Evolutionary conservation across 306 rosid species (phyloP), one percentile per base, ranked within the genome.

Genomic region (Dalbergia cultrata): DNA sequence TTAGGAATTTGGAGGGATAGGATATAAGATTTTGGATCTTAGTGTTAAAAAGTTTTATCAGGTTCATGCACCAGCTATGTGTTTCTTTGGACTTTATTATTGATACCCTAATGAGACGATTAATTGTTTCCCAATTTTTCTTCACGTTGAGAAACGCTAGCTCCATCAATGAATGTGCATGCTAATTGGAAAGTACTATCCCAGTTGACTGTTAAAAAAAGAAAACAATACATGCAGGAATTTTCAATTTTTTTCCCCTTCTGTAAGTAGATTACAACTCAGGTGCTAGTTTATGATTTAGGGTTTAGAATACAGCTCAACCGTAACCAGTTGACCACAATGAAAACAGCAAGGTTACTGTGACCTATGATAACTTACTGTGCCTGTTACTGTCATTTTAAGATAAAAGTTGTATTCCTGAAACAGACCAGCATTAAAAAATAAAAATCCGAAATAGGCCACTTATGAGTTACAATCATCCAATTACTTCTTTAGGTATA

Each of bases 81-180:
- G 4, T 58, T 75, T 33, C 70, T 56, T 78, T 14, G 34, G 26
- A 68, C 68, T 43, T 57, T 50, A 75, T 65, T 33, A 70, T 17
- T 64, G 52, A 35, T 26, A 26, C n/a, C 68, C 69, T 57, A 65
- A 18, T 39, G 33, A 82, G 74, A 75, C 52, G 31, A 26, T 26
- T 26, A 26, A 64, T 12, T 41, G 49, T 10, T 49, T 45, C 45
- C 22, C 66, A 54, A 22, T 13, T 74, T 62, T 35, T 44, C 37
- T 44, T 41, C 22, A 21, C 31, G 58, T 62, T 44, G 62, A 79
- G 31, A 52, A 74, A 26, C 2, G 31, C 31, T 26, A 2, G 31
- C 31, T 26, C 31, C 31, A 2, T 66, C 41, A 37, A 0, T 7
- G 35, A 21, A 58, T 59, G 77, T 43, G 68, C 81, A 68, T 49